Percentiles rank a stretch among this genome's conserved stretches.
Evolutionary conservation across 345 rosid species (phyloP).

Genomic region (Angophora floribunda): DNA sequence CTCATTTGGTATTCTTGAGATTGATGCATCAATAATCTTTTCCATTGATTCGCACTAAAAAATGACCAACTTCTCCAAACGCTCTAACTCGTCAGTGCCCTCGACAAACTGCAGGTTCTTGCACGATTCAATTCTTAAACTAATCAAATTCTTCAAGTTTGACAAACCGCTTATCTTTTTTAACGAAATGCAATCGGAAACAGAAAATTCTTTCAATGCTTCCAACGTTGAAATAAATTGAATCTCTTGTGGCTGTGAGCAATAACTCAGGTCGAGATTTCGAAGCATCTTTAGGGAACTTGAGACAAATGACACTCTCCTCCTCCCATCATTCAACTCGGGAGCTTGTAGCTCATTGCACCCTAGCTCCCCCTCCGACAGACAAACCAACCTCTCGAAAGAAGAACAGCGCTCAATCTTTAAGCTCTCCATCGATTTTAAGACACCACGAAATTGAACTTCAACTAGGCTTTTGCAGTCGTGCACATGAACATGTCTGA

Average conservation of each 20-base stretch:
- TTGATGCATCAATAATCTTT: accelerated
- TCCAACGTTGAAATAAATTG: not conserved
- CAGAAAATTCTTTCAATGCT: accelerated
- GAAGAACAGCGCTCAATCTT: too few species aligned
- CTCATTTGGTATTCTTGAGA: not conserved
- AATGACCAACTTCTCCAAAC: accelerated
- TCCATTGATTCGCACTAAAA: accelerated
- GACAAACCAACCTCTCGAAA: too few species aligned
- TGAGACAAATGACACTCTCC: too few species aligned
- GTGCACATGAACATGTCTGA: accelerated
- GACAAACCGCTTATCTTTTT: not conserved
- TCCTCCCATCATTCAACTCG: too few species aligned
- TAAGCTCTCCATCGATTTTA: too few species aligned
- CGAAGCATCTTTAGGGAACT: not conserved
- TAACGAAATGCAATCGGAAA: accelerated
- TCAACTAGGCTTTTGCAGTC: not conserved
- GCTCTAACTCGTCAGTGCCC: not conserved
- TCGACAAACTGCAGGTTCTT: accelerated
- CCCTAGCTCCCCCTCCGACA: too few species aligned
- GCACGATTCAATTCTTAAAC: accelerated
- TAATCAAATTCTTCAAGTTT: not conserved
- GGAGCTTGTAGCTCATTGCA: too few species aligned
- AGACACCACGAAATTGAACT: too few species aligned
- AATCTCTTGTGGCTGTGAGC: not conserved
- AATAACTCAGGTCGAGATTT: accelerated